Base-by-base conservation (phyloP, 257 asterid species). In the Echites panduratus region DNA sequence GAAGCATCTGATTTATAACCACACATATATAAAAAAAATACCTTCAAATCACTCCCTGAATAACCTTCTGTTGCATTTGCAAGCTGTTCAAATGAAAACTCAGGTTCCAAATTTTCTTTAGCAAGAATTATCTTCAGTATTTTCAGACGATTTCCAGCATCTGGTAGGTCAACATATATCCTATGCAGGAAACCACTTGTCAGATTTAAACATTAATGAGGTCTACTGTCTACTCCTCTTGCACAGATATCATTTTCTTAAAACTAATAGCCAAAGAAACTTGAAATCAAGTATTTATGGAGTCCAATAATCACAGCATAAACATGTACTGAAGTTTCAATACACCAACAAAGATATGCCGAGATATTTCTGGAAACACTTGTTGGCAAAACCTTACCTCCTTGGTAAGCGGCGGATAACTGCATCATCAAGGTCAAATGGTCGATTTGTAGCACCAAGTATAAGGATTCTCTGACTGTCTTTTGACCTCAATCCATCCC, bases 371-470 rank as follows among this genome's bases (percentile, higher is more conserved):
- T 53, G 59, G 61, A 38, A 68, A 32, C 35, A 26, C 38, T 35
- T 40, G 20, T 59, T 5, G 67, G 56, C 52, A 70, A 65, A 75
- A 76, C 22, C 72, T 71, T 65, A 92, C 99, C 99, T 86, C 82
- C 99, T 85, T 17, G 99, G 99, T 77, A 95, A 82, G 73, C 99
- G 97, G 43, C 96, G 99, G 81, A 95, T 92, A 80, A 95, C 99
- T 71, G 99, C 99, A 85, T 95, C 99, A 70, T 95, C 99, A 75
- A 95, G 99, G 82, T 95, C 99, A 84, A 95, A 92, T 63, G 99
- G 99, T 56, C 99, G 89, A 82, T 95, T 95, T 38, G 98, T 95
- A 72, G 99, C 99, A n/a, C 99, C 99, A 72, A 95, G 95, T 69
- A 95, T 89, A 70, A 95, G 95, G 80, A 95, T 89, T 76, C 92